Evolutionary conservation across 2,329 filamentous ascomycete genomes (phyloP), one percentile per base, ranked within the genome.

Genomic region (Cordyceps farinosa): DNA sequence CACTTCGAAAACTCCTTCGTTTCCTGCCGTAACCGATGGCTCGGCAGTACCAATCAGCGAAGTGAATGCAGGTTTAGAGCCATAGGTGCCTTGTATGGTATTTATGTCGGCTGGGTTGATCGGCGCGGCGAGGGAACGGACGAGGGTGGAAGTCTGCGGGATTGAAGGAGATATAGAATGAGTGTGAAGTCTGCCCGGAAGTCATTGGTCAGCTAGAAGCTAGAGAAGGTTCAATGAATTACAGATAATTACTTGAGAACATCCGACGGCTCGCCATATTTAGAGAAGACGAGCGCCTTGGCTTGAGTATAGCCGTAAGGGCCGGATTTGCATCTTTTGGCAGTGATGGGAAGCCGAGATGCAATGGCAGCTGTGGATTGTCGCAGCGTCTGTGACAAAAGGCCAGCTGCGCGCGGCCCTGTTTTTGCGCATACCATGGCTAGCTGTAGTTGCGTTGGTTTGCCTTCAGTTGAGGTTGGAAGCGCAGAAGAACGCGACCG

Each of bases 41-140:
- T 87, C 80, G 1, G 86, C 68, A 0, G 93, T 97, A 63, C 92
- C 90, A 61, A 99, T 86, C 1, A 86, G 77, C 6, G 87, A 88
- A 22, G 86, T 88, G 77, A 96, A 93, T 51, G 84, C 80, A 0
- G 93, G 92, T 74, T 92, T 92, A 52, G 87, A 87, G 66, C 94
- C 94, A 79, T 99, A 99, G 4, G 94, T 92, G 68, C 95, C 95
- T 80, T 99, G 95, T 71, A 99, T 91, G 71, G 94, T 94, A 81
- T 99, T 99, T 76, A 99, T 91, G 78, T 99, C 95, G 72, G 95
- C 93, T 30, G 95, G 95, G 79, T 99, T 99, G 76, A 99, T 91
- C 63, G 95, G 92, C 1, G 92, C 87, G 38, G 93, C 91, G 70
- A 99, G 90, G 70, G 95, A 89, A 75, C 92, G 91, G 65, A 99